phyloP scores from a whole-genome alignment of 164 flowering plant species.

The Vitis cinerea region DNA sequence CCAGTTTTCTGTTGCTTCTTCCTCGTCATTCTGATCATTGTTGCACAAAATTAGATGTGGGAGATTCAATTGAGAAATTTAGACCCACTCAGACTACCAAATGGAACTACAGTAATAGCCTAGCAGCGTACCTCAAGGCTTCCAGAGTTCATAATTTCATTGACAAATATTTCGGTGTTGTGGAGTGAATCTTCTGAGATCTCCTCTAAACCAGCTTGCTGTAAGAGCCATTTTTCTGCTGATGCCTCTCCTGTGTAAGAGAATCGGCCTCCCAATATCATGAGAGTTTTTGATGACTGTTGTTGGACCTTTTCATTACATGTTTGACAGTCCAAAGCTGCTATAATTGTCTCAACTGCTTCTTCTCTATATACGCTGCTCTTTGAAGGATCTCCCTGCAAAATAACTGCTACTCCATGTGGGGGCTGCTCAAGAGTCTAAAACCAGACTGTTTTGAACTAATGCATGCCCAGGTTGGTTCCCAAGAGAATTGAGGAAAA shows the following conservation, averaged over 20 bases:
- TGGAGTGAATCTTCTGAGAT: constrained; percentile 22
- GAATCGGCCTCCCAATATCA: constrained; percentile 51
- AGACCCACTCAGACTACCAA: too few relatives aligned
- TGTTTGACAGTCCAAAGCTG: constrained; percentile 33
- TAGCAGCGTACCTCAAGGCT: constrained; percentile 8
- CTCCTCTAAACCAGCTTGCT: constrained; percentile 47
- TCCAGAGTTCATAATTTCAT: constrained; percentile 23
- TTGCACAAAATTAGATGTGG: not conserved
- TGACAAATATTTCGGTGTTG: constrained; percentile 16
- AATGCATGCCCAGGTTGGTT: not conserved
- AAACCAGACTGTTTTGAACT: not conserved
- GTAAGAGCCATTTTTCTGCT: constrained; percentile 50
- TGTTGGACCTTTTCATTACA: constrained; percentile 41
- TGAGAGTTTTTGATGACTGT: constrained; percentile 55
- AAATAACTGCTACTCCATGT: constrained; percentile 35
- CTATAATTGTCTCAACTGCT: constrained; percentile 49
- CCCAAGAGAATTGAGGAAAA: too few relatives aligned
- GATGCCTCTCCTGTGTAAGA: constrained; percentile 43
- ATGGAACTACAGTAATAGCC: too few relatives aligned
- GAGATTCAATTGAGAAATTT: too few relatives aligned
- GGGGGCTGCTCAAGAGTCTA: not conserved
- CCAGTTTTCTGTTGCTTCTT: constrained; percentile 45
- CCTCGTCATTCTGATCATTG: constrained; percentile 51
- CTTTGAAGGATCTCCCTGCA: constrained; percentile 57
- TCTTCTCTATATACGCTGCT: constrained; percentile 65